These are phyloP conservation scores for Coffea canephora DNA, from an alignment of 257 asterid genomes.

Conservation along the genomic window DNA sequence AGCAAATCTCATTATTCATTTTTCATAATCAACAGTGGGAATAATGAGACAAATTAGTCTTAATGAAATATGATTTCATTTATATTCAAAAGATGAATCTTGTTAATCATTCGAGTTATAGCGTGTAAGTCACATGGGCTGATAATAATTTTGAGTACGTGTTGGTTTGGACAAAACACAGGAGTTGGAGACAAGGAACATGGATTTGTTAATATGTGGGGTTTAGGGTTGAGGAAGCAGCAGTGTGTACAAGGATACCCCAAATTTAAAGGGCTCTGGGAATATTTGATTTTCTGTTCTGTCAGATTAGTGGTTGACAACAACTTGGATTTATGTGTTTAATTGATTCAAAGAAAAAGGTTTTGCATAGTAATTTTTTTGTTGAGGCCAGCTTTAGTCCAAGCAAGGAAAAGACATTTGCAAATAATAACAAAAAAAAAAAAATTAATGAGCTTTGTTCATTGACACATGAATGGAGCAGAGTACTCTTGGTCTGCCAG, in stretches of 20 bases:
- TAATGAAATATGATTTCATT: conserved; percentile 1
- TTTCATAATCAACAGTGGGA: not conserved
- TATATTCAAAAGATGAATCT: not conserved
- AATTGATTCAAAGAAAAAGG: not conserved
- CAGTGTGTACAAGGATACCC: not conserved
- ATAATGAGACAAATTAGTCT: not conserved
- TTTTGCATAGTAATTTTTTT: not conserved
- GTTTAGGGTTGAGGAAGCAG: not conserved
- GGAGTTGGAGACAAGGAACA: conserved; percentile 6
- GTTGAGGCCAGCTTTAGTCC: not conserved
- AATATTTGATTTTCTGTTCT: conserved; percentile 12
- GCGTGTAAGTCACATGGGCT: conserved; percentile 9
- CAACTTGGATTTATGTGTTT: not conserved
- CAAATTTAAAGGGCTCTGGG: not conserved
- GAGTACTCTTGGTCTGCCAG: not conserved
- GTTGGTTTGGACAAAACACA: not conserved
- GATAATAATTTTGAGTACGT: not conserved
- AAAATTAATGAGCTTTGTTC: not conserved
- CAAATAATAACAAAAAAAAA: not conserved
- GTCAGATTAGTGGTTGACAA: conserved; percentile 5
- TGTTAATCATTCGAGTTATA: not conserved
- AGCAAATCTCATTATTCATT: not conserved
- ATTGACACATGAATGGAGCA: not conserved
- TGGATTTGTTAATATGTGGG: conserved; percentile 14
- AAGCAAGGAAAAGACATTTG: not conserved